These are phyloP conservation scores for Nelumbo lutea DNA, from an alignment of 164 flowering plant species.

Conservation along the genomic window DNA sequence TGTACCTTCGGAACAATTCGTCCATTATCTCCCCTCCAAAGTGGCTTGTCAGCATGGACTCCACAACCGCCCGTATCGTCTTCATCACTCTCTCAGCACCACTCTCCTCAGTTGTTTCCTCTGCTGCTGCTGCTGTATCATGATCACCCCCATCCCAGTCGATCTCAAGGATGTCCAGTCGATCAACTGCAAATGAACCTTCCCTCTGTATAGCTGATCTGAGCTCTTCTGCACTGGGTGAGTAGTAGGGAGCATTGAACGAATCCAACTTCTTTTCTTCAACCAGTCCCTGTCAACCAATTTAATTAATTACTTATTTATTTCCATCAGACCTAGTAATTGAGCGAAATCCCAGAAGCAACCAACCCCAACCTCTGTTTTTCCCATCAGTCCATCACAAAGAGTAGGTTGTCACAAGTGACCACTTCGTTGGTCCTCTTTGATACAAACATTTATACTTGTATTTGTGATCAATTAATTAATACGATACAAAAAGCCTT, in stretches of 20 bases:
- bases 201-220: slow-evolving; percentile 28
- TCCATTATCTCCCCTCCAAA: slow-evolving; percentile 42
- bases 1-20: slow-evolving; percentile 31
- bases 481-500: too few species aligned
- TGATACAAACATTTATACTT: too few species aligned
- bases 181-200: slow-evolving; percentile 39
- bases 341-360: too few species aligned
- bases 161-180: slow-evolving; percentile 25
- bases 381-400: too few species aligned
- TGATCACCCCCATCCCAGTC: slow-evolving; percentile 35
- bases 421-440: too few species aligned
- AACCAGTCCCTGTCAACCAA: slow-evolving; percentile 29
- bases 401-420: too few species aligned
- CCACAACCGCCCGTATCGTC: slow-evolving; percentile 43
- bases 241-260: slow-evolving; percentile 47
- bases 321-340: too few species aligned
- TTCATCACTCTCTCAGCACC: slow-evolving; percentile 33
- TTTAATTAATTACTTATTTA: too few species aligned
- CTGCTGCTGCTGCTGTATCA: too few species aligned
- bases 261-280: slow-evolving; percentile 42
- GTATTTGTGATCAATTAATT: too few species aligned
- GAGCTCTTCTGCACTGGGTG: slow-evolving; percentile 42
- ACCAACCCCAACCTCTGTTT: too few species aligned
- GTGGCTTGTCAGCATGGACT: slow-evolving; percentile 41
- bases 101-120: not conserved